Evolutionary conservation across 2,329 filamentous ascomycete species (phyloP), one percentile per base, ranked within the genome.

Genomic region (Epichloe sp.): DNA sequence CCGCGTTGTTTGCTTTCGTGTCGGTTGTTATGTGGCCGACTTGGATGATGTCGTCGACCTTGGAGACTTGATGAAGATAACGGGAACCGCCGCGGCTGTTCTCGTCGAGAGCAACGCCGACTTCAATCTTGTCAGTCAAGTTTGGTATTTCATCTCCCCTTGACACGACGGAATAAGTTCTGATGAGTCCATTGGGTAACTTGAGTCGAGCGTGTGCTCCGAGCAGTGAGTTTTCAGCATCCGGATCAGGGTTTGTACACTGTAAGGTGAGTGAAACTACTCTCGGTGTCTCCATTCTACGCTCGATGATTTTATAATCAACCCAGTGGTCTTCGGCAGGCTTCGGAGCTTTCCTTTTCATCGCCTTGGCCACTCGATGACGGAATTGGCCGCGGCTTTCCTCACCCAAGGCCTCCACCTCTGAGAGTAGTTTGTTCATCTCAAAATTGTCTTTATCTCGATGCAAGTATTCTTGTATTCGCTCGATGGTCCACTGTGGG

Each of bases 401-500:
- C 8, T 69, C 67, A 3, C 75, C 75, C 36, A 81, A 69, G 15
- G 69, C 70, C 8, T 70, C 70, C 34, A 82, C 70, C 2, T 67
- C 66, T 0, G 75, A 70, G 3, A 84, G 67, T 59, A 75, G 71
- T 46, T 70, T 66, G 45, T 77, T 75, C 70, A 76, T 77, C 40
- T 66, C 73, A 1, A 68, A 57, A 57, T 82, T 72, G 36, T 70
- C 69, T 26, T 66, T 71, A 35, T 77, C 73, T 6, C 76, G 69
- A 60, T 82, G 79, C 38, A 83, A 63, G 55, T 78, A 83, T 62
- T 82, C 76, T 62, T 84, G 80, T 0, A 85, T 66, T 11, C 75
- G 68, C 60, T 80, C 77, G 36, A 85, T 72, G 0, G 80, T 81
- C 82, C 82, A 85, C 41, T 69, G 58, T 0, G 80, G 79, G 65